Conservation (phyloP, 768 basidiomycete genomes). For the Ramaria sp. region DNA sequence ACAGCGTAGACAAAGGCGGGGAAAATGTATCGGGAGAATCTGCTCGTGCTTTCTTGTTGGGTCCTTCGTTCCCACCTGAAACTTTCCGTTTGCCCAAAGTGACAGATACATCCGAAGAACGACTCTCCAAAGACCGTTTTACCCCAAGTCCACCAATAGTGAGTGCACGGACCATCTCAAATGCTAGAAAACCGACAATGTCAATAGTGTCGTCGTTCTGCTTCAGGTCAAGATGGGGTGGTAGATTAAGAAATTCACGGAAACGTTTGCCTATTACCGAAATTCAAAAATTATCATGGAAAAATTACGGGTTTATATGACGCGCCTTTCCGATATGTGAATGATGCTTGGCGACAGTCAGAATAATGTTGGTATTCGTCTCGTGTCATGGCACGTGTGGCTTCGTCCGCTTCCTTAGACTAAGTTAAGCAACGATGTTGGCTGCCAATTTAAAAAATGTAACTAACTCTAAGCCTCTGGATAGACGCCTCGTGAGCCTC, state of each 20-base stretch:
- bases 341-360: constrained; percentile 92
- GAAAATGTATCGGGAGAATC: constrained; percentile 52
- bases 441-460: neutral
- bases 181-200: constrained; percentile 93
- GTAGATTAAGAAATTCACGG: constrained; percentile 86
- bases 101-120: constrained; percentile 31
- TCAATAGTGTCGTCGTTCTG: constrained; percentile 92
- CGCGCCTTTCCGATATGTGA: constrained; percentile 92
- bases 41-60: constrained; percentile 42
- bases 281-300: neutral
- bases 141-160: constrained; percentile 82
- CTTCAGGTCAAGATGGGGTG: constrained; percentile 76
- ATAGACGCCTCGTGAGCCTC: constrained; percentile 95
- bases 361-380: constrained; percentile 97
- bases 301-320: neutral
- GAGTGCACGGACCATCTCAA: constrained; percentile 93
- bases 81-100: constrained; percentile 60
- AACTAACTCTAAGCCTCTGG: constrained; percentile 60
- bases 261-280: constrained; percentile 74
- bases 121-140: constrained; percentile 68
- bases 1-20: constrained; percentile 60
- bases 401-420: constrained; percentile 81
- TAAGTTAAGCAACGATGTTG: neutral
- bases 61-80: constrained; percentile 21
- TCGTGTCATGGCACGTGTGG: constrained; percentile 89